A percentile compares a stretch with the other conserved stretches of the same genome.
Evolutionary conservation across 2,329 filamentous ascomycete species (phyloP).

Genomic region (Chaetomium sp.): DNA sequence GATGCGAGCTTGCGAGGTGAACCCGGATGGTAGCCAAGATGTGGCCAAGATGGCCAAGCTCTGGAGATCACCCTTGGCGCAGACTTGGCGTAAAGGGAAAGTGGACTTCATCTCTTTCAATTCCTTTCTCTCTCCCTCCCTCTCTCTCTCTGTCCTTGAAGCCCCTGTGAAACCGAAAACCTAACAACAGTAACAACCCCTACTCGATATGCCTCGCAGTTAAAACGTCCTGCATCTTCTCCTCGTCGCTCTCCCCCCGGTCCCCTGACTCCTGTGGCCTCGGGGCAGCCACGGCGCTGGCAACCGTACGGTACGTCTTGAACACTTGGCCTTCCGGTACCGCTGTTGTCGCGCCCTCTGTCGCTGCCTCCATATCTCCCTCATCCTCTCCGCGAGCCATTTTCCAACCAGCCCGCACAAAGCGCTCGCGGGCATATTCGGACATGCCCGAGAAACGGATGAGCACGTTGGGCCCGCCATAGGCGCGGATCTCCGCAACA

Average conservation of each 20-base stretch:
- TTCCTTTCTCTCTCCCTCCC: background rate
- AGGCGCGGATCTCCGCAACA: conserved; percentile 41
- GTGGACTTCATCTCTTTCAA: background rate
- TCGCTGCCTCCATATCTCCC: background rate
- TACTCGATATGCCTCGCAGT: background rate
- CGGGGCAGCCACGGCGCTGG: background rate
- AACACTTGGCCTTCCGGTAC: background rate
- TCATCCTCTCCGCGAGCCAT: background rate
- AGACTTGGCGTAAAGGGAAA: background rate
- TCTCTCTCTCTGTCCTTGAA: background rate
- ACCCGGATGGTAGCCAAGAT: too few relatives aligned
- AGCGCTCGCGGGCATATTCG: conserved; percentile 34
- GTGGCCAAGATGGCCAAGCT: too few relatives aligned
- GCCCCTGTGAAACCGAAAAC: background rate
- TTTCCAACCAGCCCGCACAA: conserved; percentile 32
- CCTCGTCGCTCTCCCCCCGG: background rate
- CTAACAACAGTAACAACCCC: background rate
- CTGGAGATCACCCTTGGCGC: background rate
- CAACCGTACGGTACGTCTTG: background rate
- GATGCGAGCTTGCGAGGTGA: too few relatives aligned
- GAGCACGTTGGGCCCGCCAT: conserved; percentile 40
- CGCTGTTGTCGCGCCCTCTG: conserved; percentile 23
- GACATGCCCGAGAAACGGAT: conserved; percentile 44
- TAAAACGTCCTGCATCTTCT: background rate
- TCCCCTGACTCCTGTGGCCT: background rate